phyloP scores from a whole-genome alignment of 345 rosid species.

The Eucalyptus rudis region DNA sequence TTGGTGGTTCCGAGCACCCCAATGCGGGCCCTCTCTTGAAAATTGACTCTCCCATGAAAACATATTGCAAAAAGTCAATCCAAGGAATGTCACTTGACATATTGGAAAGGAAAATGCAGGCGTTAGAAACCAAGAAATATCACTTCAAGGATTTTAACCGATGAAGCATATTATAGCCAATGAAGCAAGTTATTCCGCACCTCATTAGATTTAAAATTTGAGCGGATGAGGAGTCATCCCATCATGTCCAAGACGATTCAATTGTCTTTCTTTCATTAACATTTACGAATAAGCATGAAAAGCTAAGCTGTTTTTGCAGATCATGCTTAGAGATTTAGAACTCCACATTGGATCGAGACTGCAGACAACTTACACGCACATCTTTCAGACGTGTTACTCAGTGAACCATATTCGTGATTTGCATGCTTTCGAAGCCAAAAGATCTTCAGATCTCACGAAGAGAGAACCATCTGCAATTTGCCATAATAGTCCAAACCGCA shows the following conservation, averaged over 20 bases:
- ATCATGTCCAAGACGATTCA: not conserved
- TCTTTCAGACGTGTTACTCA: not conserved
- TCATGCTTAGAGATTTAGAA: not conserved
- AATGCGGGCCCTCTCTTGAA: not conserved
- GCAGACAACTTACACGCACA: not conserved
- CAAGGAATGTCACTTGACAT: not conserved
- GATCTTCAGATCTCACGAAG: not conserved
- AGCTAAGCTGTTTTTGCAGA: not conserved
- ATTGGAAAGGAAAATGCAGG: not conserved
- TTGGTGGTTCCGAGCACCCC: not conserved
- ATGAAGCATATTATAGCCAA: too few relatives aligned
- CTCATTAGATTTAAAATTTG: not conserved
- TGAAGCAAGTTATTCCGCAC: not conserved
- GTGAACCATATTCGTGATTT: not conserved
- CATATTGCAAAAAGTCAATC: not conserved
- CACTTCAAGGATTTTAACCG: not conserved
- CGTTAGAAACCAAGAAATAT: not conserved
- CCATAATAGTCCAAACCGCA: not conserved
- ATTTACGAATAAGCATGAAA: not conserved
- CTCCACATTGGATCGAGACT: not conserved
- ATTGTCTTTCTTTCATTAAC: not conserved
- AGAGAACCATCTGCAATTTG: not conserved
- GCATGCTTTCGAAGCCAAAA: not conserved
- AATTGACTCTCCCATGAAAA: not conserved
- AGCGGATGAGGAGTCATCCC: not conserved